Evolutionary conservation across 2,329 filamentous ascomycete species (phyloP), one percentile per base, ranked within the genome.

Genomic region (Aspergillus jensenii): DNA sequence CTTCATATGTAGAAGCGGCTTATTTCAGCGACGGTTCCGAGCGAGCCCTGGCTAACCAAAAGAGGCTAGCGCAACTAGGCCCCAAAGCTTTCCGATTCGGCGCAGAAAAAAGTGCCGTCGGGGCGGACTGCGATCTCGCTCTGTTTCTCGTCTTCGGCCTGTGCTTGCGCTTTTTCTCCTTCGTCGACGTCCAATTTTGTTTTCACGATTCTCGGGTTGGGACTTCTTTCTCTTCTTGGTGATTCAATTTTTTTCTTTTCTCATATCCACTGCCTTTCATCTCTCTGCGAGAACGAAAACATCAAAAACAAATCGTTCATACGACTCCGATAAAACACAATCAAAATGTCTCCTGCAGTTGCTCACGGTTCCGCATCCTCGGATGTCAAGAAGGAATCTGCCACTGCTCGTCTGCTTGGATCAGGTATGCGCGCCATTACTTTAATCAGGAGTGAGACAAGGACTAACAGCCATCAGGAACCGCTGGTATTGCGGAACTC

Each of bases 401-500:
- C 90, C 69, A 75, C 89, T 73, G 95, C 95, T 69, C 86, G 95
- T 78, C 80, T 99, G 66, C 81, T 97, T 65, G 95, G 95, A 70
- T 97, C 95, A 71, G 95, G 95, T 97, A 81, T 55, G 77, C 63
- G 48, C 44, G n/a, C 31, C 8, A 15, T 54, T 48, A 15, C 9
- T 19, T 39, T 33, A 19, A 5, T 27, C 17, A 19, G 43, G 37
- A 27, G 19, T 40, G 51, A 55, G 58, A 51, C 65, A 53, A 48
- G 60, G 52, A 61, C 60, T 67, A 46, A 67, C 52, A 41, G 33
- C 23, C 52, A 54, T 51, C 68, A 97, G 93, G 93, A 72, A 91
- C 88, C 72, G 92, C 93, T 72, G 93, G 93, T 81, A 93, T 97
- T 76, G 89, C 93, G 69, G 93, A 97, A 79, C 82, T 97, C 71